Percentiles rank a stretch among this genome's conserved stretches.
These are phyloP conservation scores for Tuber brumale DNA, from an alignment of 495 filamentous ascomycete genomes.

Conservation along the genomic window DNA sequence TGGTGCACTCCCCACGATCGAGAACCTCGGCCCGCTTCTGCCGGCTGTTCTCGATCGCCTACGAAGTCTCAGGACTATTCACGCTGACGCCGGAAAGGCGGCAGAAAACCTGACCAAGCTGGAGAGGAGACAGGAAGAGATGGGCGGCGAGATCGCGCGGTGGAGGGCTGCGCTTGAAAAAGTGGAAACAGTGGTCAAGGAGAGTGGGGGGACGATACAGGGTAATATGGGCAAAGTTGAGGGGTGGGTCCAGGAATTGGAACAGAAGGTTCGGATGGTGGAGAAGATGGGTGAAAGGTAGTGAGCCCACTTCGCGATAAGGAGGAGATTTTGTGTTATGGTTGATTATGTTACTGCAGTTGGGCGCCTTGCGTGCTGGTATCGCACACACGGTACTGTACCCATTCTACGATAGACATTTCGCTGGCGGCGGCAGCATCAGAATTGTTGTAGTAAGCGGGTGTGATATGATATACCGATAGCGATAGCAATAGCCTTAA, in stretches of 20 bases:
- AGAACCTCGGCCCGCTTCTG: conserved; percentile 74
- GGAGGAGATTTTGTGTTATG: neutral
- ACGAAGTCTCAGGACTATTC: conserved; percentile 72
- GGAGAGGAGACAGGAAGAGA: conserved; percentile 73
- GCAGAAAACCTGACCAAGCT: conserved; percentile 67
- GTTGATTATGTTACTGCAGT: neutral
- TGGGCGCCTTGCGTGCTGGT: neutral
- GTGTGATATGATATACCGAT: neutral
- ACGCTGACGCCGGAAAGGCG: conserved; percentile 80
- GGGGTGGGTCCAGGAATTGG: conserved; percentile 81
- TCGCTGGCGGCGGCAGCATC: neutral
- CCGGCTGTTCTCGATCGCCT: conserved; percentile 81
- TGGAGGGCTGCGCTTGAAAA: conserved; percentile 79
- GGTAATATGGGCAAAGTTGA: conserved; percentile 74
- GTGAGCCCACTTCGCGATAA: neutral
- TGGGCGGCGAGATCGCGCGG: conserved; percentile 71
- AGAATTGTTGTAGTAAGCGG: neutral
- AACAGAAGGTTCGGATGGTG: conserved; percentile 56
- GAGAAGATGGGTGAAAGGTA: conserved; percentile 5
- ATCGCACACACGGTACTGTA: neutral
- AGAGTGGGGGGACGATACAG: conserved; percentile 62
- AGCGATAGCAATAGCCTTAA: neutral
- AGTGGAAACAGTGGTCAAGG: conserved; percentile 65
- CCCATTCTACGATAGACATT: neutral
- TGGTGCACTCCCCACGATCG: conserved; percentile 79